phyloP scores from a whole-genome alignment of 495 filamentous ascomycete genomes.

The Trichoderma asperelloides region DNA sequence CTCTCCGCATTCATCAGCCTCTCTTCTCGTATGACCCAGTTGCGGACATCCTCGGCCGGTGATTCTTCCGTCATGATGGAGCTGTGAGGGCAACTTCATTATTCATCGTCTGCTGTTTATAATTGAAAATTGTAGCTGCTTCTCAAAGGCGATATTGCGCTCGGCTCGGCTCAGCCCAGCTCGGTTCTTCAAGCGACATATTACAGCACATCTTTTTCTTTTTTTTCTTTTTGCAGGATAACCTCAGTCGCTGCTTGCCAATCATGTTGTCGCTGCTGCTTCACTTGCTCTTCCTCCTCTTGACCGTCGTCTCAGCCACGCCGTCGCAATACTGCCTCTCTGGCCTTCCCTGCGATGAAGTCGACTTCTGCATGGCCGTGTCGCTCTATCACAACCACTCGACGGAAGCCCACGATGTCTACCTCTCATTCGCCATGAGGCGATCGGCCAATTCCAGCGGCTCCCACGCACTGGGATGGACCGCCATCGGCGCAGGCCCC shows the following conservation, averaged over 20 bases:
- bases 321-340: slow-evolving; percentile 20
- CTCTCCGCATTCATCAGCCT: background rate
- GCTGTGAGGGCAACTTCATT: too few relatives aligned
- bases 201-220: too few relatives aligned
- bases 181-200: too few relatives aligned
- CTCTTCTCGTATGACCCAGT: background rate
- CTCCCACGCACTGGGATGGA: slow-evolving; percentile 17
- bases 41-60: background rate
- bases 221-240: too few relatives aligned
- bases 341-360: slow-evolving; percentile 12
- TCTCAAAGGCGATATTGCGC: too few relatives aligned
- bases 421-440: slow-evolving; percentile 15
- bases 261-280: background rate
- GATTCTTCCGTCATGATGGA: too few relatives aligned
- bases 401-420: slow-evolving; percentile 17
- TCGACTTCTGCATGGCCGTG: slow-evolving; percentile 22
- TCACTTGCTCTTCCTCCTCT: background rate
- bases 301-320: slow-evolving; percentile 10
- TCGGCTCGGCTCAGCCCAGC: too few relatives aligned
- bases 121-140: too few relatives aligned
- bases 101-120: too few relatives aligned
- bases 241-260: too few relatives aligned
- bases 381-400: slow-evolving; percentile 17
- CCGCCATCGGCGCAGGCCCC: slow-evolving; percentile 22
- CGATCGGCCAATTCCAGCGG: slow-evolving; percentile 8